phyloP scores from a whole-genome alignment of 2,329 filamentous ascomycete species.

The Penicillium sp. region DNA sequence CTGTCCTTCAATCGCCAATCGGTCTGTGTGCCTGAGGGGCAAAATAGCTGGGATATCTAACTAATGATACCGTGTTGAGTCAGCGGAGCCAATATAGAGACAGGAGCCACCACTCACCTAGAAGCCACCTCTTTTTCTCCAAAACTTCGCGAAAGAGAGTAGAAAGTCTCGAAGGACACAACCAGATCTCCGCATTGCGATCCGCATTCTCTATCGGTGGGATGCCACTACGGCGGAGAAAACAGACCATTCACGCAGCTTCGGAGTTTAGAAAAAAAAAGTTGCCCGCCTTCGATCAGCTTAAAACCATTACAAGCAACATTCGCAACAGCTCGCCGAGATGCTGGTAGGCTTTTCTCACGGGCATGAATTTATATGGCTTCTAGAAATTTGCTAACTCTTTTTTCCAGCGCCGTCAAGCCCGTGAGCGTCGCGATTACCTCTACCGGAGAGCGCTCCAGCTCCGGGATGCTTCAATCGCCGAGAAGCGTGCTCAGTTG shows the following conservation, averaged over 20 bases:
- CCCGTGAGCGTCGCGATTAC: constrained; percentile 79
- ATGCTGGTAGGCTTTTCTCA: constrained; percentile 33
- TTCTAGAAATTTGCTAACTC: neutral
- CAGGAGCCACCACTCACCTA: constrained; percentile 18
- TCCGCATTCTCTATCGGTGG: constrained; percentile 30
- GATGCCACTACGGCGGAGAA: constrained; percentile 36
- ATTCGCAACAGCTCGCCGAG: constrained; percentile 17
- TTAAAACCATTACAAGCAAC: constrained; percentile 10
- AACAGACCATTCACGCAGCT: constrained; percentile 30
- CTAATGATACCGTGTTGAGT: constrained; percentile 8
- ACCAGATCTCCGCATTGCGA: constrained; percentile 27
- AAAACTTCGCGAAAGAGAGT: constrained; percentile 26
- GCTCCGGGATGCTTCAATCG: constrained; percentile 87
- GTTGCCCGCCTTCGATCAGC: constrained; percentile 30
- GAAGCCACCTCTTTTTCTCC: constrained; percentile 26
- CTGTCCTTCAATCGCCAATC: constrained; percentile 16
- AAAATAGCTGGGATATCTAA: constrained; percentile 26
- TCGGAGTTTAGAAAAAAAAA: constrained; percentile 39
- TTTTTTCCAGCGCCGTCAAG: constrained; percentile 63
- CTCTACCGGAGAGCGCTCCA: constrained; percentile 87
- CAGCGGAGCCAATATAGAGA: neutral
- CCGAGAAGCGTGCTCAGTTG: constrained; percentile 84
- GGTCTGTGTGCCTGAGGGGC: constrained; percentile 36
- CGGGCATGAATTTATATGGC: neutral
- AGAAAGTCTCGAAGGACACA: constrained; percentile 18